Evolutionary conservation across 305 asterid species (phyloP).

Genomic region (Euphrasia arctica): DNA sequence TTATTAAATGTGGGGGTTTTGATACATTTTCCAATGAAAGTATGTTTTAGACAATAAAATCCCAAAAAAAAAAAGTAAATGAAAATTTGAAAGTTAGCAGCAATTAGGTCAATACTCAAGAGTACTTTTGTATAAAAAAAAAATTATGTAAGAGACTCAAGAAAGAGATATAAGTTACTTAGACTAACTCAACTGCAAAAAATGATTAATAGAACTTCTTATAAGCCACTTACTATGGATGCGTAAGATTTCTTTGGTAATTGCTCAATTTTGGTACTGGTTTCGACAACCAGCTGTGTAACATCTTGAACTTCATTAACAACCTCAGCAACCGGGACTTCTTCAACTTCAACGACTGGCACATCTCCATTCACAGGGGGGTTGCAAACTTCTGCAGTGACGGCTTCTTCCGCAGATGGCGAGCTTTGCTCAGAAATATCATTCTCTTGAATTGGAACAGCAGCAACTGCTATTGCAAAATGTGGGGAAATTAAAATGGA

Average conservation of each 20-base stretch:
- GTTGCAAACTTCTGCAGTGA: conserved; percentile 43
- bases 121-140: not conserved
- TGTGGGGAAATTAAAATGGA: not conserved
- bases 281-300: conserved; percentile 40
- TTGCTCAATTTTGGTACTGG: conserved; percentile 55
- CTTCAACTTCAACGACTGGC: conserved; percentile 42
- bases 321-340: conserved; percentile 64
- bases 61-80: not conserved
- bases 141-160: not conserved
- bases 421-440: conserved; percentile 40
- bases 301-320: conserved; percentile 58
- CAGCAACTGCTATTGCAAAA: conserved; percentile 26
- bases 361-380: conserved; percentile 55
- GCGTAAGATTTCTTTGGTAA: conserved; percentile 70
- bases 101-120: not conserved
- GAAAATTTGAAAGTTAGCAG: not conserved
- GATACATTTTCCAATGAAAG: too few species aligned
- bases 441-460: conserved; percentile 39
- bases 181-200: not conserved
- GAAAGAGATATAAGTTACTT: not conserved
- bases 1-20: too few species aligned
- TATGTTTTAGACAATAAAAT: not conserved
- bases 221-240: conserved; percentile 51
- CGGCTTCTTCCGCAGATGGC: conserved; percentile 45
- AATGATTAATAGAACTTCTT: not conserved